Evolutionary conservation across 2,329 filamentous ascomycete genomes (phyloP), one percentile per base, ranked within the genome.

Genomic region (Diplodia intermedia): DNA sequence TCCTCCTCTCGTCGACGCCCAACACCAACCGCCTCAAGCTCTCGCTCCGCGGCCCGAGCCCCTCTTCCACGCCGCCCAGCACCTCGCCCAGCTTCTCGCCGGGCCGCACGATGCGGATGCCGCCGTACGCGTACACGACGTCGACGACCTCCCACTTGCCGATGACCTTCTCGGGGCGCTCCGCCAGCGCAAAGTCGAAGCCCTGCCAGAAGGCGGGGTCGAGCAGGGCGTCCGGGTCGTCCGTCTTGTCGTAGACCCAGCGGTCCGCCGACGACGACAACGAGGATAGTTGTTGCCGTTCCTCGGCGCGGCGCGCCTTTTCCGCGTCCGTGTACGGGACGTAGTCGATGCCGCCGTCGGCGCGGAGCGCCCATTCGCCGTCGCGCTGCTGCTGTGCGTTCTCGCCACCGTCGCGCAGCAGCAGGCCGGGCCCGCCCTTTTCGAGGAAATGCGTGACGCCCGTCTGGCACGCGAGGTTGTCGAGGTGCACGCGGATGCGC

Each of bases 231-330:
- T 76, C 71, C 33, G 83, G 78, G 56, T 86, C 80, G 71, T 86
- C 86, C 0, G 86, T 87, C 73, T 89, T 90, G 74, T 89, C 87
- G 74, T 89, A 89, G 1, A 77, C 72, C 86, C 86, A 89, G 5
- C 72, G 73, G 36, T 71, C 71, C 55, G 14, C 8, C n/a, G 43
- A 3, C 43, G 40, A 47, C 15, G 43, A 47, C 18, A 4, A n/a
- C 5, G 40, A 43, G 15, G 40, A n/a, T 23, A 12, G 3, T 26
- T 47, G 31, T 8, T 33, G 31, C 31, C 8, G 31, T 33, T 33
- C 54, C 18, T 7, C 20, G 12, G 29, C 29, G 26, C 47, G 29
- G 23, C 38, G 29, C 33, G 14, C n/a, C 55, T 29, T 66, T 11
- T 54, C 68, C 33, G n/a, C 67, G 9, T 14, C 38, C 12, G 67